Conservation (phyloP, 345 rosid species). For the Raphanus sativus region DNA sequence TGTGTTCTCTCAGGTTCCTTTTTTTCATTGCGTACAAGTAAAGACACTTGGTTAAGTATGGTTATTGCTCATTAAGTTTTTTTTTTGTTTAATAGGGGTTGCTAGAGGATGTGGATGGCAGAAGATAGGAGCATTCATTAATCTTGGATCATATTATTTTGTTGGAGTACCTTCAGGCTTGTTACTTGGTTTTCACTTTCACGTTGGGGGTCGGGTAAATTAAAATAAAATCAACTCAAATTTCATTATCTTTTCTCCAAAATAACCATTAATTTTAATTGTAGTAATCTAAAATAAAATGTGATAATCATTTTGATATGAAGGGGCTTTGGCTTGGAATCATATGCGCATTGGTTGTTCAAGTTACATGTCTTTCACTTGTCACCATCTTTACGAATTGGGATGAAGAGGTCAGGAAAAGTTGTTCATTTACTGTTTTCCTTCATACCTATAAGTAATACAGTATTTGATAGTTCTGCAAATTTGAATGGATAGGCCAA, state of each 20-base stretch:
- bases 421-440: neutral
- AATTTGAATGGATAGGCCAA: constrained; percentile 26
- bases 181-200: constrained; percentile 43
- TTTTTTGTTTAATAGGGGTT: constrained; percentile 32
- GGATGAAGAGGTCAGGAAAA: constrained; percentile 33
- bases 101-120: constrained; percentile 67
- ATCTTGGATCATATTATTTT: constrained; percentile 50
- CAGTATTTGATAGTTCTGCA: neutral
- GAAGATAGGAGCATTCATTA: constrained; percentile 47
- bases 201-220: constrained; percentile 41
- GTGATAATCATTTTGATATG: neutral
- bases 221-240: neutral
- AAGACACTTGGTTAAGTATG: neutral
- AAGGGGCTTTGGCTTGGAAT: constrained; percentile 45
- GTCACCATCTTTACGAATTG: constrained; percentile 29
- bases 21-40: constrained; percentile 14
- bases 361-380: constrained; percentile 32
- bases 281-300: neutral
- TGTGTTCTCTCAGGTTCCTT: constrained; percentile 38
- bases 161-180: constrained; percentile 48
- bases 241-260: neutral
- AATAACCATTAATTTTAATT: neutral
- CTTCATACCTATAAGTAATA: neutral
- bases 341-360: constrained; percentile 52
- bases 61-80: neutral